phyloP scores from a whole-genome alignment of 306 rosid genomes.

The Dicorynia guianensis region DNA sequence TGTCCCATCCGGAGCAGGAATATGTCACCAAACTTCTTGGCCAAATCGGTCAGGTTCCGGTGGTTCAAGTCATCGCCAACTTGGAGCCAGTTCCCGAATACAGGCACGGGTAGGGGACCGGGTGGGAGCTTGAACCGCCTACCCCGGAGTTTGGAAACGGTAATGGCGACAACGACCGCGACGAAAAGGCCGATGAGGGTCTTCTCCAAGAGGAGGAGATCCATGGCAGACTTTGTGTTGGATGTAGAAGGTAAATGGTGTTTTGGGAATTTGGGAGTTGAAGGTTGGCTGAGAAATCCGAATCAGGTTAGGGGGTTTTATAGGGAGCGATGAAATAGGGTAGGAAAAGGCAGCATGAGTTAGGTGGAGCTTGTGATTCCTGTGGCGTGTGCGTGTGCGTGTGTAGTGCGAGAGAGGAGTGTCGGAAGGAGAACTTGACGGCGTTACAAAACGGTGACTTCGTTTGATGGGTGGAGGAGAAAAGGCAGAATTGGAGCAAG shows the following conservation, averaged over 20 bases:
- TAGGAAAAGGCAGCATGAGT: background rate
- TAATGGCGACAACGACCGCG: slow-evolving; percentile 55
- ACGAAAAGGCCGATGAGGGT: slow-evolving; percentile 62
- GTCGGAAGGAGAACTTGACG: background rate
- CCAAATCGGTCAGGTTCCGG: slow-evolving; percentile 77
- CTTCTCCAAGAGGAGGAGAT: slow-evolving; percentile 80
- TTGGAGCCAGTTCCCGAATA: slow-evolving; percentile 92
- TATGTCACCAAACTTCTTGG: slow-evolving; percentile 71
- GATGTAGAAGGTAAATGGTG: background rate
- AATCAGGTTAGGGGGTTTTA: background rate
- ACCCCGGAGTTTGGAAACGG: slow-evolving; percentile 67
- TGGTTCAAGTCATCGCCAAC: slow-evolving; percentile 89
- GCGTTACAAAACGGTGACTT: background rate
- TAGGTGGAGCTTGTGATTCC: background rate
- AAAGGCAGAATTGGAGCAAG: background rate
- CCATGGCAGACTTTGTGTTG: slow-evolving; percentile 44
- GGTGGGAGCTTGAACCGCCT: slow-evolving; percentile 77
- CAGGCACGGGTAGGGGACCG: slow-evolving; percentile 74
- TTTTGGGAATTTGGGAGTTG: background rate
- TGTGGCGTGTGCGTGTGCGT: background rate
- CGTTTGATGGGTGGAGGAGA: background rate
- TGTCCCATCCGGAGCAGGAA: slow-evolving; percentile 88
- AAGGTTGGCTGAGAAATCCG: background rate
- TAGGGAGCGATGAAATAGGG: background rate
- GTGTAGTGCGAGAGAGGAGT: background rate